Evolutionary conservation across 257 asterid species (phyloP), one percentile per base, ranked within the genome.

Genomic region (Avicennia marina): DNA sequence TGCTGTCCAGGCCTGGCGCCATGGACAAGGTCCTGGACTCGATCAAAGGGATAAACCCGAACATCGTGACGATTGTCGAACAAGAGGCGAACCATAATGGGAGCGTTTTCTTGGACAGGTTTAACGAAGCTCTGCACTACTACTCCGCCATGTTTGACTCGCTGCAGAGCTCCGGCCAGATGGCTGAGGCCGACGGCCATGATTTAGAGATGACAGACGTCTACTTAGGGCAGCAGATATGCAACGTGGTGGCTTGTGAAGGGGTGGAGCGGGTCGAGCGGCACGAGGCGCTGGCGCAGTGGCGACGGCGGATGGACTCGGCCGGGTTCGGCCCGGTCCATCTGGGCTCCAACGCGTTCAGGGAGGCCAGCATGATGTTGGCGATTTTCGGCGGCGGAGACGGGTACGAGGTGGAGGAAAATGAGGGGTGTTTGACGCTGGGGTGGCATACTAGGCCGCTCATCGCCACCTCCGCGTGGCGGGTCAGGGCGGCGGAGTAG

Each of bases 111-210:
- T 12, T 71, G 52, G 90, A 82, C 63, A 69, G 86, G 78, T 82
- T 82, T 33, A 82, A 78, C 12, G 90, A 82, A 52, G 80, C 90
- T 0, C 61, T 82, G 43, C 90, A 82, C 46, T 82, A 76, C 26
- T 82, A 82, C 55, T 82, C 86, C 10, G 76, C 90, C 0, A 79
- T 82, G 90, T 82, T 82, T 21, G 90, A 82, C 62, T 82, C 90
- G 25, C 29, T 82, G 52, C 84, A 82, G 75, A 73, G 79, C 24
- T 60, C 81, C 53, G 83, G 76, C 34, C 34, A 46, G 63, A 51
- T 67, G 36, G 77, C 18, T 10, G 49, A 65, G 62, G 64, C 75
- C 15, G 66, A 60, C 54, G 66, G 66, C 33, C 71, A 79, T 34
- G 84, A 82, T 51, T 40, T 76, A 64, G 66, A 66, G 50, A 82